Evolutionary conservation across 108 stramenopile species (phyloP).

Genomic region (Conticribra weissflogii): DNA sequence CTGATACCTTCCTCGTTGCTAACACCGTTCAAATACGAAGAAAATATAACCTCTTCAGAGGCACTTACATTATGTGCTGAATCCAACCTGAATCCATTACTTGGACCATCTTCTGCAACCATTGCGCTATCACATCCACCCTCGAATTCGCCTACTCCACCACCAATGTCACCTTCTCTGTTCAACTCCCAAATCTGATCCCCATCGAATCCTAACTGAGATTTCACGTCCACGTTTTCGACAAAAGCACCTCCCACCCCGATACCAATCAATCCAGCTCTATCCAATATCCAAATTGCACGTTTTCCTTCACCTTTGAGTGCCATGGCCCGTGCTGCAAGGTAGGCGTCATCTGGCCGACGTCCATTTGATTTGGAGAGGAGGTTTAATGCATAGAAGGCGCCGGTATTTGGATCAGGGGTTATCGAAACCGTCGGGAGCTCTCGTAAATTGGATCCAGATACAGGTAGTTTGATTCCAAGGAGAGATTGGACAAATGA

Average conservation of each 20-base stretch:
- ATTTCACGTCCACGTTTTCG: not conserved
- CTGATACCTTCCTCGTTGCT: conserved; percentile 29
- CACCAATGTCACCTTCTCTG: conserved; percentile 1
- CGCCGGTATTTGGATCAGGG: conserved; percentile 56
- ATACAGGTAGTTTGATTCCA: conserved; percentile 19
- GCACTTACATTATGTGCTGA: not conserved
- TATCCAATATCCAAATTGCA: conserved; percentile 59
- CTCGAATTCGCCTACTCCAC: conserved; percentile 39
- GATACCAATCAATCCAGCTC: conserved; percentile 42
- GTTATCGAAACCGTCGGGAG: conserved; percentile 19
- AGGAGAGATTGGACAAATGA: conserved; percentile 44
- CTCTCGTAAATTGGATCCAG: not conserved
- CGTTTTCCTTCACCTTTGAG: conserved; percentile 59
- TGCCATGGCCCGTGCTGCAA: conserved; percentile 60
- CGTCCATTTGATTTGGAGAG: conserved; percentile 54
- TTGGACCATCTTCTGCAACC: no score
- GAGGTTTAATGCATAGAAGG: conserved; percentile 67
- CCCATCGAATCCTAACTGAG: no score
- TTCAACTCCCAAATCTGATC: no score
- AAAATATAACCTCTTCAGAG: not conserved
- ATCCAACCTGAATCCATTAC: not conserved
- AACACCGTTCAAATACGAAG: not conserved
- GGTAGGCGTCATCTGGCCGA: conserved; percentile 60
- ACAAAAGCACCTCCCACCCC: conserved; percentile 7
- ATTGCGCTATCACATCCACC: no score